A percentile compares a stretch with the other conserved stretches of the same genome.
Evolutionary conservation across 306 rosid genomes (phyloP).

Genomic region (Acacia melanoxylon): DNA sequence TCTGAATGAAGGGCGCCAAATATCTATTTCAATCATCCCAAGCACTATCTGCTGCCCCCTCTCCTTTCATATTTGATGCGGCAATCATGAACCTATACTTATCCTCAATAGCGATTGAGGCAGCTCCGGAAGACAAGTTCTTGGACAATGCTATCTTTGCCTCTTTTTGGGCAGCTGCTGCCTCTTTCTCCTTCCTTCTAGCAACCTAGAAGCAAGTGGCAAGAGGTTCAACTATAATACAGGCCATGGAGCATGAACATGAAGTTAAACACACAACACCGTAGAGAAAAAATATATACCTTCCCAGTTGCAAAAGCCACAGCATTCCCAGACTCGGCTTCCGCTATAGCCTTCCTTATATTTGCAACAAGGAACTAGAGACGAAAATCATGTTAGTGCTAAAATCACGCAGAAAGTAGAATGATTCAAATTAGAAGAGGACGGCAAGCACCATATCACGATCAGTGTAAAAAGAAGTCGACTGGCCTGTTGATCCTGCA

Average conservation of each 20-base stretch:
- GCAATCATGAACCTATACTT: constrained; percentile 80
- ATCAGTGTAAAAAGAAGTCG: constrained; percentile 79
- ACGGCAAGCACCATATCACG: constrained; percentile 64
- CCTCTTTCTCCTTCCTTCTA: constrained; percentile 89
- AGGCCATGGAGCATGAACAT: background rate
- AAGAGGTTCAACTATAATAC: background rate
- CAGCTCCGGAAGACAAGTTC: constrained; percentile 47
- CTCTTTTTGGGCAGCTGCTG: constrained; percentile 78
- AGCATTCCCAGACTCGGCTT: constrained; percentile 69
- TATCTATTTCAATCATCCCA: constrained; percentile 66
- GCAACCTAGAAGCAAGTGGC: constrained; percentile 57
- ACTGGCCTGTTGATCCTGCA: constrained; percentile 80
- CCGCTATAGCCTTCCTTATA: constrained; percentile 85
- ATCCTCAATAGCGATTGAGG: constrained; percentile 69
- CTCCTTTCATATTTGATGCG: constrained; percentile 45
- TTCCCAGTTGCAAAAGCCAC: constrained; percentile 77
- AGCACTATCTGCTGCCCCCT: constrained; percentile 87
- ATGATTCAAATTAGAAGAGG: constrained; percentile 8
- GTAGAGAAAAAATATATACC: constrained; percentile 39
- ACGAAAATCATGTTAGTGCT: constrained; percentile 28
- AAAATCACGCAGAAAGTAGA: constrained; percentile 17
- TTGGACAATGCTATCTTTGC: constrained; percentile 62
- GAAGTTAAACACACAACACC: background rate
- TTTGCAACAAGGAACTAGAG: constrained; percentile 74
- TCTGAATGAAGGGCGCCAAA: constrained; percentile 30